phyloP scores from a whole-genome alignment of 345 rosid species.

The Theobroma cacao region DNA sequence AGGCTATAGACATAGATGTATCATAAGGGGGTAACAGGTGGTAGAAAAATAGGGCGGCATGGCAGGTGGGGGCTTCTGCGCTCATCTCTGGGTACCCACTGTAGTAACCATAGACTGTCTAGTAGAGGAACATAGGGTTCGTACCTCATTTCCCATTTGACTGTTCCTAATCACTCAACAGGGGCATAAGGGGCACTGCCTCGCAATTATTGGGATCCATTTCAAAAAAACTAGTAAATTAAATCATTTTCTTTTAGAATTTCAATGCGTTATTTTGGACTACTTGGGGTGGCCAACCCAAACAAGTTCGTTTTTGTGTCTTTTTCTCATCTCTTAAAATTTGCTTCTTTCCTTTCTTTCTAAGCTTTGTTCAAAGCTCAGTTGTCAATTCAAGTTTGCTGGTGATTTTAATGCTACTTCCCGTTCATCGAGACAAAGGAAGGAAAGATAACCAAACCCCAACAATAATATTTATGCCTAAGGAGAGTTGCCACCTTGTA shows the following conservation, averaged over 20 bases:
- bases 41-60: neutral
- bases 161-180: neutral
- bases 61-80: constrained; percentile 1
- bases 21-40: neutral
- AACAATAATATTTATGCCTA: neutral
- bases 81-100: neutral
- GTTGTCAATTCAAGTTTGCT: constrained; percentile 6
- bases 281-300: neutral
- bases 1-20: constrained; percentile 3
- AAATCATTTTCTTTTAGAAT: neutral
- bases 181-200: neutral
- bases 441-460: neutral
- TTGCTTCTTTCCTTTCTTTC: neutral
- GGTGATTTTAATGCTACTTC: constrained; percentile 1
- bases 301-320: neutral
- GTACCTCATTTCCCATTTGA: constrained; percentile 2
- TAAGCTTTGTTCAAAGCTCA: constrained; percentile 6
- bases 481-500: neutral
- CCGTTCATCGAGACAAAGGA: neutral
- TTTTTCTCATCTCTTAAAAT: neutral
- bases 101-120: neutral
- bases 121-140: constrained; percentile 7
- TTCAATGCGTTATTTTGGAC: constrained; percentile 1
- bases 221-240: neutral
- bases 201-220: constrained; percentile 6